Evolutionary conservation across 257 asterid genomes (phyloP), one percentile per base, ranked within the genome.

Genomic region (Solanum sitiens): DNA sequence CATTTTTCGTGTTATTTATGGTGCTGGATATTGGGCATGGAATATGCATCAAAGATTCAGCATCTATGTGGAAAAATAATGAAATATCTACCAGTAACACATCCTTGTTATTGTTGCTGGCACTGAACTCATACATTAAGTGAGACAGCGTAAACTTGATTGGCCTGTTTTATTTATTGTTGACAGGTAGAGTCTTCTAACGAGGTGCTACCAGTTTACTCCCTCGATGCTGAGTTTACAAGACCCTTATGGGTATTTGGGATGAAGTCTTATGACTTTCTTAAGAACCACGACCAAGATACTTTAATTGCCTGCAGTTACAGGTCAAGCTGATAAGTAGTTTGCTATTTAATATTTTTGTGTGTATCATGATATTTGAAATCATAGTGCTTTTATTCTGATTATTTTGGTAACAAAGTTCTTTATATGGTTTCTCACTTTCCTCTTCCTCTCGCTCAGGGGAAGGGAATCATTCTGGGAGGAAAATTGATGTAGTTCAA

Each of bases 181-280:
- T 50, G 83, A 73, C 88, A 97, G 99, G 95, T 94, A 89, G 99
- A 97, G 90, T 91, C 98, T 87, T 88, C 95, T 37, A 97, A 94
- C 71, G 95, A 95, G 91, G 94, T 95, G 89, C 87, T 92, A 37
- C 96, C 98, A 40, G 93, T 97, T 86, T 95, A 93, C 92, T 87
- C 95, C 20, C 86, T 93, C 83, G 82, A 95, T 89, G 98, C 98
- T 23, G 99, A 97, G 93, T 97, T 97, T 91, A 87, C 99, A 40
- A 93, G 91, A 89, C 99, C 99, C 25, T 91, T 97, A 71, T 95
- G 99, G 99, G 89, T 92, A 87, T 97, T 97, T 90, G 99, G 99
- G 86, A 86, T 90, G 94, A 95, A 88, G 94, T 94, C 99, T 14
- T 97, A 91, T 82, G 99, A 95, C 61, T 93, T 97, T 91, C 86